phyloP scores from a whole-genome alignment of 225 moss, liverwort and hornwort species.

The Rhytidiadelphus loreus region DNA sequence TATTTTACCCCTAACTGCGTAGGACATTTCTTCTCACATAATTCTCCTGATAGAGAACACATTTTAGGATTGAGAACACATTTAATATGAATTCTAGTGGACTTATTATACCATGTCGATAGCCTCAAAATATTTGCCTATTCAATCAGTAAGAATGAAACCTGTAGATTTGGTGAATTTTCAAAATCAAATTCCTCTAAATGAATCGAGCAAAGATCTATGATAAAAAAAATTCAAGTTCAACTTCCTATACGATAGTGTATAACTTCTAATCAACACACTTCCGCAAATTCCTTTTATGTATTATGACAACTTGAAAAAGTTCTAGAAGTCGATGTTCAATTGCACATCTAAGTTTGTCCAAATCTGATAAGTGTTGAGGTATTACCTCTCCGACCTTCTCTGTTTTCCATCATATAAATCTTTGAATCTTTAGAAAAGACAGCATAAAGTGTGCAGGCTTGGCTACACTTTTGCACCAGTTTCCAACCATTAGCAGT shows the following conservation, averaged over 20 bases:
- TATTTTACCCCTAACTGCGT: background rate
- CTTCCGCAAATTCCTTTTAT: background rate
- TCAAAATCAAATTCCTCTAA: background rate
- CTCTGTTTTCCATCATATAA: background rate
- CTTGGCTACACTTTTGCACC: background rate
- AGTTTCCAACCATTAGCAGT: background rate
- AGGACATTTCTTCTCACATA: background rate
- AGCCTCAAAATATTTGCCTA: background rate
- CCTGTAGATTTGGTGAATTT: background rate
- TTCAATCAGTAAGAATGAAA: background rate
- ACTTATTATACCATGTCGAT: background rate
- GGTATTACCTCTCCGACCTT: background rate
- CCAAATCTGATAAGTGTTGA: background rate
- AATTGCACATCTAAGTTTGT: background rate
- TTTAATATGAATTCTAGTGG: background rate
- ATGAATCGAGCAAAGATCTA: background rate
- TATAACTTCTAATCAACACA: background rate
- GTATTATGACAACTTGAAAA: background rate
- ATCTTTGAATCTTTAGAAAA: background rate
- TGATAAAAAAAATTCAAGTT: background rate
- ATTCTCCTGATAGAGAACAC: background rate
- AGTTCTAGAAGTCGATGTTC: background rate
- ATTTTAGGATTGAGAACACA: background rate
- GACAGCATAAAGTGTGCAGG: too few species aligned
- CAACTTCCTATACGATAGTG: background rate